Evolutionary conservation across 208 protist genomes (phyloP).

Genomic region (Trypanosoma congolense): DNA sequence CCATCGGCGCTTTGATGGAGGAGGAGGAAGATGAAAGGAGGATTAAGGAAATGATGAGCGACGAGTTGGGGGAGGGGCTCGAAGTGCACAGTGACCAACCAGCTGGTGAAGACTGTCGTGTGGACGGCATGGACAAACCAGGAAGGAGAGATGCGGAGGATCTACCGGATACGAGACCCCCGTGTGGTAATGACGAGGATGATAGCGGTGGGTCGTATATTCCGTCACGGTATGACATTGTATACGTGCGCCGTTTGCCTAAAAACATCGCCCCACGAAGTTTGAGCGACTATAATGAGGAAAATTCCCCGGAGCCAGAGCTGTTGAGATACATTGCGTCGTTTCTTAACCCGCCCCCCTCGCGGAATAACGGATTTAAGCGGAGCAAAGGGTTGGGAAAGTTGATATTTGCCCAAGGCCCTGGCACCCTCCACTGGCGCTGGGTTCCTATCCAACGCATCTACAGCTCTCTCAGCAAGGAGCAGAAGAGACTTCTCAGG

Average conservation of each 20-base stretch:
- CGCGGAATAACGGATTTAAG: slow-evolving; percentile 1
- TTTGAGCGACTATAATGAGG: slow-evolving; percentile 69
- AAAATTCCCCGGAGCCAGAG: slow-evolving; percentile 47
- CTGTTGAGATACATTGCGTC: slow-evolving; percentile 38
- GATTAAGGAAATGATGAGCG: too few relatives aligned
- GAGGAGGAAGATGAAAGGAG: too few relatives aligned
- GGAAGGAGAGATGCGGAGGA: too few relatives aligned
- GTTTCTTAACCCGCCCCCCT: slow-evolving; percentile 71
- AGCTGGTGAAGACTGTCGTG: too few relatives aligned
- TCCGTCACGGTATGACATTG: slow-evolving; percentile 42
- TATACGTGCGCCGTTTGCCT: slow-evolving; percentile 74
- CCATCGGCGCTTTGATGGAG: neutral
- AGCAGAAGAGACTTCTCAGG: slow-evolving; percentile 44
- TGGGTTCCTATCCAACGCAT: slow-evolving; percentile 69
- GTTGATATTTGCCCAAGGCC: neutral
- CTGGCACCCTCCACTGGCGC: slow-evolving; percentile 39
- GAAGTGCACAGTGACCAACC: too few relatives aligned
- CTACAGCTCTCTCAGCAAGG: slow-evolving; percentile 46
- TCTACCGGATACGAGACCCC: neutral
- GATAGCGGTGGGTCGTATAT: slow-evolving; percentile 22
- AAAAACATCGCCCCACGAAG: slow-evolving; percentile 60
- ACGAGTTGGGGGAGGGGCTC: too few relatives aligned
- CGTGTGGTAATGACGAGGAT: slow-evolving; percentile 14
- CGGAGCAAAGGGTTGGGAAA: neutral
- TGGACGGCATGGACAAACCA: too few relatives aligned